Base-by-base conservation (phyloP, 169 alveolate genomes). In the Eimeria necatrix region DNA sequence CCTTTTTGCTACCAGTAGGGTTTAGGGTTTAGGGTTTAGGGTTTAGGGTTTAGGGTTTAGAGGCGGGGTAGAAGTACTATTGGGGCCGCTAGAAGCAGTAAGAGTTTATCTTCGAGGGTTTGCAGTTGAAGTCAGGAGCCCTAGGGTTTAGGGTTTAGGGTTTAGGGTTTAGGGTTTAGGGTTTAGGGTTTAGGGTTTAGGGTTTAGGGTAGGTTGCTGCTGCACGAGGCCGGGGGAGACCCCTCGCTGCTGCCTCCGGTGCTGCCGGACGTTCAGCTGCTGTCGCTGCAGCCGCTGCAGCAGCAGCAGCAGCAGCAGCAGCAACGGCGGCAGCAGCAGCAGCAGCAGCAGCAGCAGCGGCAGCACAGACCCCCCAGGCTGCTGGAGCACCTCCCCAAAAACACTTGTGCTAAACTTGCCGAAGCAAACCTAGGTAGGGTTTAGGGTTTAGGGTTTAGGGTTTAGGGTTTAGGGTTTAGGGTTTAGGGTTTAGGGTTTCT, bases 121-220 rank as follows among this genome's bases (percentile, higher is more conserved):
- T n/a, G 64, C 64, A 9, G 64, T 56, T 56, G 64, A 56, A 56
- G 14, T 9, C 8, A 56, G 8, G 20, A 8, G 64, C 14, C 20
- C 20, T 9, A 14, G 64, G 20, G 8, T 8, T 14, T 9, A 14
- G 20, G 20, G 64, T 56, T 56, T 8, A 8, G 64, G 20, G 20
- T 56, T 14, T 56, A 56, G 8, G 64, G 64, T 18, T 0, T 14
- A 56, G 3, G 3, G 73, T 3, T 61, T 61, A 61, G 73, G 73
- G 73, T 61, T 61, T 61, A 61, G 73, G 73, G 73, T 61, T 61
- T 61, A 61, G 73, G 73, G 73, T 61, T 61, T 61, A 61, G 73
- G 73, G 73, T 61, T 61, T 61, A 26, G 24, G 12, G 16, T 14
- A 56, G 64, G 64, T 0, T 24, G 78, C 78, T 68, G 2, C 78